phyloP scores from a whole-genome alignment of 345 rosid genomes.

The Populus davidiana region DNA sequence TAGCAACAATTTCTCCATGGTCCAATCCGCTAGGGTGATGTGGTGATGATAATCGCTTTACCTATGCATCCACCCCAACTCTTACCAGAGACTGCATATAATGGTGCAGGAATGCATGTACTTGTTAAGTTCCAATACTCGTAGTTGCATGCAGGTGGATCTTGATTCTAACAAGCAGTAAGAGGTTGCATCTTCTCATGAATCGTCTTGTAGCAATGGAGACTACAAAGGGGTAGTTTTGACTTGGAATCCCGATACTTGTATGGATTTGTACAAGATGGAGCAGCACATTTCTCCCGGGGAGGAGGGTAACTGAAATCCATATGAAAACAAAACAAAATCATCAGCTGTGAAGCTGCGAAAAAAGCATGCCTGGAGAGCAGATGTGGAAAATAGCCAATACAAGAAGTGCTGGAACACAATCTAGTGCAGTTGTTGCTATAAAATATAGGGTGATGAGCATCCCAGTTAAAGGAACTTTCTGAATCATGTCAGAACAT shows the following conservation, averaged over 20 bases:
- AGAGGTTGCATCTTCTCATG: constrained; percentile 6
- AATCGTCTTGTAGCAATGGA: constrained; percentile 22
- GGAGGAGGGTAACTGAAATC: constrained; percentile 29
- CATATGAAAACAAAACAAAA: neutral
- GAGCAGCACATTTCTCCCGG: constrained; percentile 24
- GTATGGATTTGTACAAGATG: constrained; percentile 23
- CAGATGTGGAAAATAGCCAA: neutral
- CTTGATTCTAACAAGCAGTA: constrained; percentile 9
- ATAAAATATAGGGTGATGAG: neutral
- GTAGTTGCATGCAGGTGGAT: neutral
- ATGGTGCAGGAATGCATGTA: neutral
- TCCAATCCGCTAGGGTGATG: neutral
- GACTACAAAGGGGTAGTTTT: constrained; percentile 28
- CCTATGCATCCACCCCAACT: neutral
- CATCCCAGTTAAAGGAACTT: neutral
- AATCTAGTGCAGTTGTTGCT: neutral
- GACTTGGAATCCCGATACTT: constrained; percentile 29
- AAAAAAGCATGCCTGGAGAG: neutral
- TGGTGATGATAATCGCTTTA: neutral
- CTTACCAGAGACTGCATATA: neutral
- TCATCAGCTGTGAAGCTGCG: neutral
- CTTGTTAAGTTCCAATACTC: neutral
- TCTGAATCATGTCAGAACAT: neutral
- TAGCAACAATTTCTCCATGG: neutral
- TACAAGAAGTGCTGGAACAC: neutral